Percentiles rank a stretch among this genome's conserved stretches.
These are phyloP conservation scores for Durio zibethinus DNA, from an alignment of 345 rosid species.

Conservation along the genomic window DNA sequence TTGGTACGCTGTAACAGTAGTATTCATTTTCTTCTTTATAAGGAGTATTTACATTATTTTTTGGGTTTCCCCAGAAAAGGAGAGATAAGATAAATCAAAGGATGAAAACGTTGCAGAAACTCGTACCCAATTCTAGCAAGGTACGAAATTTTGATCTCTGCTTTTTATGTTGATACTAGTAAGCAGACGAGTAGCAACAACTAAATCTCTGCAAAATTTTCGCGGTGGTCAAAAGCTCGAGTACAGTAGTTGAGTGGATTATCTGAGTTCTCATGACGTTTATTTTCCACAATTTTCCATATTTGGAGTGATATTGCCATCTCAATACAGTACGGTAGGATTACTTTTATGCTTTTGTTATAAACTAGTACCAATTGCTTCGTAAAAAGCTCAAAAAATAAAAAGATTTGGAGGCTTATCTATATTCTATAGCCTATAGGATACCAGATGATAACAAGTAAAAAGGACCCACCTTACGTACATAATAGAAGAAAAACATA, in stretches of 20 bases:
- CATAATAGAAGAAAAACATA: not conserved
- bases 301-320: not conserved
- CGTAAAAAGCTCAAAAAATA: not conserved
- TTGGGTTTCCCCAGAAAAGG: conserved; percentile 56
- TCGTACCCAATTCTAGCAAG: conserved; percentile 97
- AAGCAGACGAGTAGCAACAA: not conserved
- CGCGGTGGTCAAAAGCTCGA: not conserved
- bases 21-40: not conserved
- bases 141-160: conserved; percentile 30
- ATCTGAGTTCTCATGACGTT: not conserved
- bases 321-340: not conserved
- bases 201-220: not conserved
- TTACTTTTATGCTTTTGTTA: not conserved
- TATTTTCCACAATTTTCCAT: not conserved
- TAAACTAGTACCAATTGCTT: too few species aligned
- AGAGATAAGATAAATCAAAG: conserved; percentile 96
- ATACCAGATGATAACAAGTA: not conserved
- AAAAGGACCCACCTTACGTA: not conserved
- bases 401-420: not conserved
- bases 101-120: conserved; percentile 94
- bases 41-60: not conserved
- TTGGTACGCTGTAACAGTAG: too few species aligned
- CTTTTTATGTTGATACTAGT: not conserved
- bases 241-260: not conserved
- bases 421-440: not conserved